phyloP scores from a whole-genome alignment of 257 asterid genomes.

The Capsicum chinense region DNA sequence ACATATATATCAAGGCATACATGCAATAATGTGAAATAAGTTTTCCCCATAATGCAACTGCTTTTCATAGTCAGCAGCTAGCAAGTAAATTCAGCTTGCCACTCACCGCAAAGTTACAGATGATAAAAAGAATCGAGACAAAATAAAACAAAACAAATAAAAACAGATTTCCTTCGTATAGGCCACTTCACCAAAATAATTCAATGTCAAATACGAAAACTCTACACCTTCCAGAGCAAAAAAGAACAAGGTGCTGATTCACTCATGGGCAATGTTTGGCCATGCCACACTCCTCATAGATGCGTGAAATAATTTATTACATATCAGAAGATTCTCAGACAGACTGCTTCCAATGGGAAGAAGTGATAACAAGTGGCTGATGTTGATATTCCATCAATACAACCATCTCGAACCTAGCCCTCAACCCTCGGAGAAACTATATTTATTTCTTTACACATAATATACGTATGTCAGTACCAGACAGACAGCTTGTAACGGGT shows the following conservation, averaged over 20 bases:
- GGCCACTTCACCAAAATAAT: not conserved
- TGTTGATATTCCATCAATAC: slow-evolving; percentile 6
- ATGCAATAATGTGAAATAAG: slow-evolving; percentile 8
- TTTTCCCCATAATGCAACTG: not conserved
- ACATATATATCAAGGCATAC: not conserved
- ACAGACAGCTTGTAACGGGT: not conserved
- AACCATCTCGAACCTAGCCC: not conserved
- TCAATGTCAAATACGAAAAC: not conserved
- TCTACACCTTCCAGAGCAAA: not conserved
- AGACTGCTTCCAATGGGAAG: not conserved
- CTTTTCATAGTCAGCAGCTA: slow-evolving; percentile 17
- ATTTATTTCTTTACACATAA: not conserved
- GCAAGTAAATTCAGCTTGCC: slow-evolving; percentile 5
- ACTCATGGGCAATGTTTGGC: not conserved
- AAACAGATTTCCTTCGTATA: not conserved
- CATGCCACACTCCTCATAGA: slow-evolving; percentile 4
- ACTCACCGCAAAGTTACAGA: not conserved
- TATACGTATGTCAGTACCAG: slow-evolving; percentile 8
- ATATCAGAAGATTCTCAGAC: not conserved
- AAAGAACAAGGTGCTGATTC: not conserved
- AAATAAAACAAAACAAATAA: not conserved
- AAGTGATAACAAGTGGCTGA: slow-evolving; percentile 12
- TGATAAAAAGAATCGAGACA: slow-evolving; percentile 12
- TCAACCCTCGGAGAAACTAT: not conserved
- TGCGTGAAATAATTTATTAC: not conserved